Evolutionary conservation across 148 eudicot species (phyloP).

Genomic region (Silene conica): DNA sequence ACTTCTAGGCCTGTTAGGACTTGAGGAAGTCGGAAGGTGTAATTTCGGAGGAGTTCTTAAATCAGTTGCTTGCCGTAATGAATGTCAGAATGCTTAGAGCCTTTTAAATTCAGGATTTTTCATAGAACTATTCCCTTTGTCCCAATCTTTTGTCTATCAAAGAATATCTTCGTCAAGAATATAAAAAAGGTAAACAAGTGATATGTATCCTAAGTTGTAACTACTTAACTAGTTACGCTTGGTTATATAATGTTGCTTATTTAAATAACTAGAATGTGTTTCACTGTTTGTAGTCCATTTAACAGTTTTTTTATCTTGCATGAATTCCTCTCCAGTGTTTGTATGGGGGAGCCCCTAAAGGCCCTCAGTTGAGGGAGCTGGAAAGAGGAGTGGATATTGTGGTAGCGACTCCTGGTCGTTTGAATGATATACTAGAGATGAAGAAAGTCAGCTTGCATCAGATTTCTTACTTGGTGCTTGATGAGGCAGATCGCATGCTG

Average conservation of each 20-base stretch:
- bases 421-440: constrained; percentile 91
- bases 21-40: neutral
- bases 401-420: constrained; percentile 98
- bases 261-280: neutral
- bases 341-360: constrained; percentile 99
- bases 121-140: neutral
- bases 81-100: neutral
- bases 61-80: neutral
- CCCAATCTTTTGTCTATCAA: no score
- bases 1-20: neutral
- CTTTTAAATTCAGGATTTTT: neutral
- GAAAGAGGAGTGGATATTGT: constrained; percentile 83
- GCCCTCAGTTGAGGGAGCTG: constrained; percentile 73
- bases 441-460: constrained; percentile 72
- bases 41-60: neutral
- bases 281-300: neutral
- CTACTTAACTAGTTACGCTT: neutral
- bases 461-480: constrained; percentile 87
- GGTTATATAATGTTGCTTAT: neutral
- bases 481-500: constrained; percentile 98
- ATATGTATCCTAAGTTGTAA: neutral
- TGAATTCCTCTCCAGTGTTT: constrained; percentile 55
- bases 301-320: neutral
- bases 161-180: no score
- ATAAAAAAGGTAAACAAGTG: no score